A percentile compares a stretch with the other conserved stretches of the same genome.
Evolutionary conservation across 306 rosid genomes (phyloP).

Genomic region (Hylodesmum podocarpum): DNA sequence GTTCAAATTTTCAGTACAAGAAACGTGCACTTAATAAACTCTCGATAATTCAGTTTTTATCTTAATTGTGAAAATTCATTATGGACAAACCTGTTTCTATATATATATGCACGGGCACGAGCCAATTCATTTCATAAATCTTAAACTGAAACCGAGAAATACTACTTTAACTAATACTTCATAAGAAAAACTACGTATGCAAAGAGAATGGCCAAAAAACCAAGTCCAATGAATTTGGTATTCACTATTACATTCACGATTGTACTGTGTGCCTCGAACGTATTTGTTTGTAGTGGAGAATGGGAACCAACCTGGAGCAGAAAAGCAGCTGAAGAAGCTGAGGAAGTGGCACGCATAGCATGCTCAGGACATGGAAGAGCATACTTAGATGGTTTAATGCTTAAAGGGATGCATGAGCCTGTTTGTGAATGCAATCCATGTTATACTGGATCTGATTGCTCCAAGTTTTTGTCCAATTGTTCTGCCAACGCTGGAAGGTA

Average conservation of each 20-base stretch:
- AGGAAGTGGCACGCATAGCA: conserved; percentile 41
- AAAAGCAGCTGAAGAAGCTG: conserved; percentile 47
- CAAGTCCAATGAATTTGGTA: neutral
- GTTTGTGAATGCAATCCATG: conserved; percentile 58
- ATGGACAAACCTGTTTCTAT: neutral
- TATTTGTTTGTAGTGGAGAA: neutral
- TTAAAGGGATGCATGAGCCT: conserved; percentile 31
- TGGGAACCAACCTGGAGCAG: conserved; percentile 41
- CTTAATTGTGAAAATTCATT: neutral
- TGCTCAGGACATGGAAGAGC: conserved; percentile 66
- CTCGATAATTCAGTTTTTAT: neutral
- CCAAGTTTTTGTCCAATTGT: conserved; percentile 28
- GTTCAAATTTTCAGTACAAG: neutral
- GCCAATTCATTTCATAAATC: neutral
- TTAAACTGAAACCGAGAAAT: neutral
- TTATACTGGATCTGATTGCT: conserved; percentile 45
- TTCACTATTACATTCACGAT: neutral
- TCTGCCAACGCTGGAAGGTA: conserved; percentile 39
- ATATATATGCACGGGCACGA: neutral
- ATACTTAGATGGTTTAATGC: conserved; percentile 48
- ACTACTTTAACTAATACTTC: neutral
- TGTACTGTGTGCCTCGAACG: neutral
- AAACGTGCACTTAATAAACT: neutral
- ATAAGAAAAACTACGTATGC: neutral
- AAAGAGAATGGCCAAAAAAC: neutral